Evolutionary conservation across 2,329 filamentous ascomycete genomes (phyloP).

Genomic region (Ophiostoma montium): DNA sequence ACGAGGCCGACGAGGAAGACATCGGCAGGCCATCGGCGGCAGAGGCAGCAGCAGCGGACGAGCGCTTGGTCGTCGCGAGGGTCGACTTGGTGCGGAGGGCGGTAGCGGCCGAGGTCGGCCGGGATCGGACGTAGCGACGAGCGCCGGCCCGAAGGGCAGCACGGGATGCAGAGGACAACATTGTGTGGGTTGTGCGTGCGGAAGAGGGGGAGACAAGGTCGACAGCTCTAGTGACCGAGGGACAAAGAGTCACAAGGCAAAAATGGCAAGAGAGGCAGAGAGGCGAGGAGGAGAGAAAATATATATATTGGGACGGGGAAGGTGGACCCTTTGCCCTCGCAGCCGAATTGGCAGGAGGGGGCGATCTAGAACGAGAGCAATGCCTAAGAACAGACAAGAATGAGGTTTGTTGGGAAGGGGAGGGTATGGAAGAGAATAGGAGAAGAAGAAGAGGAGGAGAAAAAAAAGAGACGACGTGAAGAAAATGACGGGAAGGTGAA

Average conservation of each 20-base stretch:
- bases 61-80: slow-evolving; percentile 6
- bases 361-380: background rate
- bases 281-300: background rate
- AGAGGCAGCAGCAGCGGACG: background rate
- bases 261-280: too few species aligned
- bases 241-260: background rate
- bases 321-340: slow-evolving; percentile 8
- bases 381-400: slow-evolving; percentile 1
- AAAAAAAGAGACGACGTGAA: background rate
- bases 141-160: slow-evolving; percentile 28
- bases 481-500: background rate
- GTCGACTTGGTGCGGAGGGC: slow-evolving; percentile 3
- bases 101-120: slow-evolving; percentile 15
- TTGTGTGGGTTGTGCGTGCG: slow-evolving; percentile 12
- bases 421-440: too few species aligned
- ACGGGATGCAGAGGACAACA: slow-evolving; percentile 30
- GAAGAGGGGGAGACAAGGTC: background rate
- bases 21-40: background rate
- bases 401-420: background rate
- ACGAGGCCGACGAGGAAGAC: background rate
- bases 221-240: background rate
- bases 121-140: slow-evolving; percentile 24
- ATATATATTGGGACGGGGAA: background rate
- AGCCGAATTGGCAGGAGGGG: slow-evolving; percentile 2
- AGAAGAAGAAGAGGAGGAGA: background rate